Percentiles rank a stretch among this genome's conserved stretches.
Evolutionary conservation across 352 stramenopile genomes (phyloP).

Genomic region (Blastocystis sp.): DNA sequence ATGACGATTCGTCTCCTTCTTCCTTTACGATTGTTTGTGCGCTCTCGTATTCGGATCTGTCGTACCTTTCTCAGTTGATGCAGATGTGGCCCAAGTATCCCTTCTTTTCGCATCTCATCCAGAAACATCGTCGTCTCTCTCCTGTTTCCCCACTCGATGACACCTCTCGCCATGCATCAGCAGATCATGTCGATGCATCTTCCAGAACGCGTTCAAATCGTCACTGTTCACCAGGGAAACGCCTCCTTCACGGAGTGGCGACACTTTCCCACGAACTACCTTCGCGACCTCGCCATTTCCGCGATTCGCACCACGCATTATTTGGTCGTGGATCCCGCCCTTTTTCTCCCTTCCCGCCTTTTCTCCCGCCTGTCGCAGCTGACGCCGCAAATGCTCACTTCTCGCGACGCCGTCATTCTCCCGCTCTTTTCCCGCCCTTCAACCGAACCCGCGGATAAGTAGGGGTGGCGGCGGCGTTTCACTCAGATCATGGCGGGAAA

Average conservation of each 20-base stretch:
- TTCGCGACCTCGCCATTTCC: conserved; percentile 10
- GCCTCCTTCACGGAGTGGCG: background rate
- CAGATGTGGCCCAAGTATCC: conserved; percentile 13
- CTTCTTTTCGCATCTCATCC: background rate
- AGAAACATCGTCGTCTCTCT: background rate
- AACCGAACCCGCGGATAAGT: too few relatives aligned
- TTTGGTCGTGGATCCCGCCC: background rate
- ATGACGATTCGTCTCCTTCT: background rate
- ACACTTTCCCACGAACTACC: background rate
- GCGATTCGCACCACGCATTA: background rate
- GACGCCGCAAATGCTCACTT: background rate
- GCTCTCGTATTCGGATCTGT: background rate
- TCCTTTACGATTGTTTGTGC: conserved; percentile 33
- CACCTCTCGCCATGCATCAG: background rate
- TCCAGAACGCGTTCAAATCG: background rate
- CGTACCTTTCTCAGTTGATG: background rate
- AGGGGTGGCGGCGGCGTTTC: too few relatives aligned
- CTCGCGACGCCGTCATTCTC: background rate
- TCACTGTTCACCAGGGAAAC: background rate
- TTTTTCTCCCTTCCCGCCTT: background rate
- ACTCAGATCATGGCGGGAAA: too few relatives aligned
- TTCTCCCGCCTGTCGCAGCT: background rate
- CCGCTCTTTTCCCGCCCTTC: conserved; percentile 33
- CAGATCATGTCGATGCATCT: background rate
- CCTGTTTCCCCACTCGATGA: background rate